Conservation (phyloP, 345 rosid genomes). For the Litchi chinensis region DNA sequence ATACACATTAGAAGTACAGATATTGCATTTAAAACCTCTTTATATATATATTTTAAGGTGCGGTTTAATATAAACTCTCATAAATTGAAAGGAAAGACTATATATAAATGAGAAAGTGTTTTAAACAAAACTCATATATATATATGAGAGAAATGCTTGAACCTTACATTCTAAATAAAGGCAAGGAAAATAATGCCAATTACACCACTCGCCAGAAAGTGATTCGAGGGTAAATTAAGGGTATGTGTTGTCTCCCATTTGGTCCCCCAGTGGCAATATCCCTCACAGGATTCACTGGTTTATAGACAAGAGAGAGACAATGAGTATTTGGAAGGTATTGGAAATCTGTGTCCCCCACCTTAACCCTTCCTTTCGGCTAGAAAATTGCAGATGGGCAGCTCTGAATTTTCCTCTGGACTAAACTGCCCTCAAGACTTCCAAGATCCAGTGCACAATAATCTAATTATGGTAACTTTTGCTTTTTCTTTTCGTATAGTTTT, state of each 20-base stretch:
- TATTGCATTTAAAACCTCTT: no score
- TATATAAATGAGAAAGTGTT: no score
- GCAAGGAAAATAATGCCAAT: no score
- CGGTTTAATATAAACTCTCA: no score
- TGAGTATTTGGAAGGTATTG: conserved; percentile 30
- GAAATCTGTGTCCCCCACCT: conserved; percentile 34
- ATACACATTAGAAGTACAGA: no score
- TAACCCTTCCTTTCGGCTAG: background rate
- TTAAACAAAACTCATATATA: no score
- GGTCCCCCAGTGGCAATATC: conserved; percentile 42
- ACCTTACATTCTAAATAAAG: no score
- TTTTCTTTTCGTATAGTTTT: background rate
- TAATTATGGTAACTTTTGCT: background rate
- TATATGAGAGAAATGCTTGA: no score
- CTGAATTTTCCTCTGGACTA: background rate
- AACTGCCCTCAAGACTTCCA: conserved; percentile 9
- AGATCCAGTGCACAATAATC: background rate
- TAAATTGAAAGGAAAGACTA: no score
- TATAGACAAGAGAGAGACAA: conserved; percentile 2
- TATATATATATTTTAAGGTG: no score
- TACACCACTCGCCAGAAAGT: no score
- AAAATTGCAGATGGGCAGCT: background rate
- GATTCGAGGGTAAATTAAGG: background rate
- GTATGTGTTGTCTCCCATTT: background rate
- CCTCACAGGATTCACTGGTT: conserved; percentile 24